These are phyloP conservation scores for Penicillium riverlandense DNA, from an alignment of 495 filamentous ascomycete species.

Conservation along the genomic window DNA sequence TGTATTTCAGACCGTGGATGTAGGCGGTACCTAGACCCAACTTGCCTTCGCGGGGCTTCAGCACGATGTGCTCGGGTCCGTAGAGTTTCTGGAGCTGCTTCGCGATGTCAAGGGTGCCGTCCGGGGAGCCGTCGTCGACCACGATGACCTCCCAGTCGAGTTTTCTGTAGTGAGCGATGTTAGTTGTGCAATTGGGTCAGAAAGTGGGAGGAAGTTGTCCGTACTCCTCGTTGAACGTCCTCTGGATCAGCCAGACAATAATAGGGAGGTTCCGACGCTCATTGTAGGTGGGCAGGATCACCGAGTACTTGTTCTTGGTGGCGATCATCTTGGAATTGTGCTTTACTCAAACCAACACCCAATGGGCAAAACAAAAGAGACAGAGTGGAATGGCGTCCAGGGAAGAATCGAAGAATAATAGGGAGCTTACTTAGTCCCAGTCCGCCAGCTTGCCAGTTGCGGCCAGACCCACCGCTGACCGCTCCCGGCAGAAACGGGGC, in stretches of 20 bases:
- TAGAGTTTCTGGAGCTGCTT: conserved; percentile 83
- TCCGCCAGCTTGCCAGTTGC: conserved; percentile 24
- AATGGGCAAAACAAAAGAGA: conserved; percentile 1
- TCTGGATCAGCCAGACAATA: conserved; percentile 86
- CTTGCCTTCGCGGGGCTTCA: conserved; percentile 85
- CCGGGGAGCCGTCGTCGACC: conserved; percentile 95
- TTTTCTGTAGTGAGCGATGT: conserved; percentile 45
- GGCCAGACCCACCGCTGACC: conserved; percentile 8
- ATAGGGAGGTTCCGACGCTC: conserved; percentile 96
- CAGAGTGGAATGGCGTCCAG: conserved; percentile 1
- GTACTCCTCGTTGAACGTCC: conserved; percentile 74
- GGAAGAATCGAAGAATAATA: conserved; percentile 12
- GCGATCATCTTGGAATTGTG: conserved; percentile 28
- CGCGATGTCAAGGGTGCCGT: conserved; percentile 86
- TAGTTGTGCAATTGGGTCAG: background rate
- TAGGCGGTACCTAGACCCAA: conserved; percentile 96
- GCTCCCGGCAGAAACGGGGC: conserved; percentile 22
- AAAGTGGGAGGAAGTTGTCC: background rate
- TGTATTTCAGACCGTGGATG: conserved; percentile 85
- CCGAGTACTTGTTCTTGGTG: conserved; percentile 75
- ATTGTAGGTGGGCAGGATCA: conserved; percentile 97
- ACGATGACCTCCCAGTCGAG: conserved; percentile 96
- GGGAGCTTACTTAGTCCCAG: conserved; percentile 14
- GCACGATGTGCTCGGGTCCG: conserved; percentile 62
- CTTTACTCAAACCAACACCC: conserved; percentile 2